Evolutionary conservation across 2,329 filamentous ascomycete species (phyloP), one percentile per base, ranked within the genome.

Genomic region (Amphichorda felina): DNA sequence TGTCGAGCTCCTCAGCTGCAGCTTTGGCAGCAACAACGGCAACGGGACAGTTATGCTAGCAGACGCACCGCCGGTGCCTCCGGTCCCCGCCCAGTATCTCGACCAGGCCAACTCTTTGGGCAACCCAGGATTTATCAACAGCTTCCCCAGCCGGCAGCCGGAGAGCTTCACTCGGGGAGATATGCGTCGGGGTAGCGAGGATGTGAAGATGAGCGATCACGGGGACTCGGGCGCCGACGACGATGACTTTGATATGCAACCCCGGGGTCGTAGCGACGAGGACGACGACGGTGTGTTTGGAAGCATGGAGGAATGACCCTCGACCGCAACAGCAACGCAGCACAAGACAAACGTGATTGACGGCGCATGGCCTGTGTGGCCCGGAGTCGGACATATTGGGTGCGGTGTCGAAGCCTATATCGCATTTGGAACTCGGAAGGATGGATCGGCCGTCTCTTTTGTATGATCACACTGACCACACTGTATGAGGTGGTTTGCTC

Each of bases 271-370:
- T 42, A 81, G 78, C 56, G 84, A 93, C 48, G 88, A 94, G 48
- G 87, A 94, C 43, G 89, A 96, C 45, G 88, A 95, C 45, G 88
- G 88, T 52, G 82, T 96, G 49, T 98, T 98, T 65, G 88, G 88
- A 38, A 76, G 77, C 46, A 96, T 96, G 89, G 91, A 98, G 61
- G 86, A 94, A 59, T 91, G 68, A 62, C 43, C 21, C 6, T 24
- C 21, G 10, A 24, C 21, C 21, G 10, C 10, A 24, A 24, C 21
- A 6, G 10, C 21, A 24, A 24, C 21, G 10, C 21, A 24, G 21
- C 21, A 24, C 21, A 24, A 6, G 21, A 24, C 21, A 24, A 10
- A n/a, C n/a, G n/a, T n/a, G n/a, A n/a, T n/a, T n/a, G n/a, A n/a
- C n/a, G n/a, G n/a, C n/a, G n/a, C n/a, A n/a, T n/a, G n/a, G n/a